Evolutionary conservation across 192 early-diverging fungal genomes (phyloP).

Genomic region (Neocallimastix lanati): DNA sequence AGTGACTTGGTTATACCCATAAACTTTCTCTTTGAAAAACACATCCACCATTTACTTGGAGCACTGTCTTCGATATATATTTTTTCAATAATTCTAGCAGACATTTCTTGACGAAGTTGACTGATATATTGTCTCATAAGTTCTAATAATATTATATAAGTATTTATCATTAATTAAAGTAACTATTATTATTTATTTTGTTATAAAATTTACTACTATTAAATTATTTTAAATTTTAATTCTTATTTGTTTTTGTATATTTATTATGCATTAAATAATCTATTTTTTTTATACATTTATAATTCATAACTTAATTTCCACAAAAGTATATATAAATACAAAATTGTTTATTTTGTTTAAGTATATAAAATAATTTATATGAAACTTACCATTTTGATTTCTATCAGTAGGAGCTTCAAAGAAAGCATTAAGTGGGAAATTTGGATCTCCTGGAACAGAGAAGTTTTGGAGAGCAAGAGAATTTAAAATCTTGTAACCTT

Average conservation of each 20-base stretch:
- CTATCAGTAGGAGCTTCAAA: slow-evolving; percentile 53
- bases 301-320: no score
- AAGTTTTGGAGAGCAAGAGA: slow-evolving; percentile 81
- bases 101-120: slow-evolving; percentile 81
- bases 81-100: slow-evolving; percentile 45
- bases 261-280: no score
- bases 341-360: no score
- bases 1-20: slow-evolving; percentile 28
- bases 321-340: no score
- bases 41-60: slow-evolving; percentile 98
- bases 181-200: no score
- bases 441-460: slow-evolving; percentile 76
- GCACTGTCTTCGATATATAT: slow-evolving; percentile 59
- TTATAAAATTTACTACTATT: no score
- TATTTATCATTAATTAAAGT: no score
- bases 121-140: slow-evolving; percentile 64
- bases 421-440: slow-evolving; percentile 82
- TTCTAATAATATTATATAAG: slow-evolving; percentile 43
- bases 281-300: no score
- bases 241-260: no score
- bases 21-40: slow-evolving; percentile 96
- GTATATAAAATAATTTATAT: no score
- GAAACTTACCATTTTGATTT: slow-evolving; percentile 65
- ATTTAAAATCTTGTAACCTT: slow-evolving; percentile 60
- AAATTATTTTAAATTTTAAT: no score